Percentiles rank a stretch among this genome's conserved stretches.
phyloP scores from a whole-genome alignment of 208 protist species.

The Borovskyia barvae region DNA sequence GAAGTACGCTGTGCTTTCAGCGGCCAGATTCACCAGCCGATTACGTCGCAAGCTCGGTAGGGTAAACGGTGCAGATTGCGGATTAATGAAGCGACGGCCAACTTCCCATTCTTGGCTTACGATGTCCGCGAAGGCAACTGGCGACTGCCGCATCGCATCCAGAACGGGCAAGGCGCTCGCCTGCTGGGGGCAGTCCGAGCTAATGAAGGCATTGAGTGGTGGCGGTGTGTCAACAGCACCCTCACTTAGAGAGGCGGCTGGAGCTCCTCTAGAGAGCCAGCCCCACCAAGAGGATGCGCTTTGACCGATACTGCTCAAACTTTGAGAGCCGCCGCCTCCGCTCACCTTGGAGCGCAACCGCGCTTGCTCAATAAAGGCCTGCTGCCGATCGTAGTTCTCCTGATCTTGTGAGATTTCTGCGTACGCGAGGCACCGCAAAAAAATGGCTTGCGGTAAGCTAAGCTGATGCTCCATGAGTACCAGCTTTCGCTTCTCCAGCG shows the following conservation, averaged over 20 bases:
- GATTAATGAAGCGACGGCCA: constrained; percentile 9
- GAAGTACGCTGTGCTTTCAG: constrained; percentile 12
- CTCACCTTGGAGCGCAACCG: background rate
- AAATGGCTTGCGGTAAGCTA: constrained; percentile 65
- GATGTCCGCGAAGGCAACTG: constrained; percentile 3
- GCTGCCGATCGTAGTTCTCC: constrained; percentile 34
- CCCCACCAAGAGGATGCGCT: too few relatives aligned
- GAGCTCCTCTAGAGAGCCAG: too few relatives aligned
- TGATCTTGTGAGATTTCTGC: constrained; percentile 58
- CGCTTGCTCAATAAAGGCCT: constrained; percentile 35
- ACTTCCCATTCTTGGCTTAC: constrained; percentile 19
- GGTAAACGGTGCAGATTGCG: constrained; percentile 2
- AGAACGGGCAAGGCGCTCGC: too few relatives aligned
- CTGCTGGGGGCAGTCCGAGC: too few relatives aligned
- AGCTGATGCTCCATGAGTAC: constrained; percentile 50
- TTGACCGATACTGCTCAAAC: too few relatives aligned
- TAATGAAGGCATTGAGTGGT: too few relatives aligned
- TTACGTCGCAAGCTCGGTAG: constrained; percentile 8
- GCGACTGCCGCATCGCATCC: too few relatives aligned
- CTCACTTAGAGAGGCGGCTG: too few relatives aligned
- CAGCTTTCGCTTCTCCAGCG: constrained; percentile 37
- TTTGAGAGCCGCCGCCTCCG: too few relatives aligned
- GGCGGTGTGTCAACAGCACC: too few relatives aligned
- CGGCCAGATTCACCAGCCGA: background rate
- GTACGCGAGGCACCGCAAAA: constrained; percentile 70